Evolutionary conservation across 164 flowering plant genomes (phyloP).

Genomic region (Umbellularia californica): DNA sequence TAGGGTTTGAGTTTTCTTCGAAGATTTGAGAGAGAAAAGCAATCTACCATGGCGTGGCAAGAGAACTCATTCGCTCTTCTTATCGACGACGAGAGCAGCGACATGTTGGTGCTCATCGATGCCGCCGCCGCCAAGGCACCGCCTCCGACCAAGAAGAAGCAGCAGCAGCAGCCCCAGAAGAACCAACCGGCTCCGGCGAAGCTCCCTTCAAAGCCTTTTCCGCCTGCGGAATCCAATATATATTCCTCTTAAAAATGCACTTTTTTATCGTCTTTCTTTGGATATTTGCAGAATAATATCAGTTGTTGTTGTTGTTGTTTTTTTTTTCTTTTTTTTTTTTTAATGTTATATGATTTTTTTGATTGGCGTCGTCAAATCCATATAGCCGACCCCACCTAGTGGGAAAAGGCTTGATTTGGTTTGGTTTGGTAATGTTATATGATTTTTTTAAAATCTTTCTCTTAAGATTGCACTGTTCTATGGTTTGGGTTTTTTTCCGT

Average conservation of each 20-base stretch:
- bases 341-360: too few relatives aligned
- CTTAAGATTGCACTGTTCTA: too few relatives aligned
- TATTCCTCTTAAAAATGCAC: neutral
- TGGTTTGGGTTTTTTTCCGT: too few relatives aligned
- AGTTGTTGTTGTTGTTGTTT: too few relatives aligned
- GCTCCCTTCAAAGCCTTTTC: constrained; percentile 13
- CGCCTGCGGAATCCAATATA: constrained; percentile 14
- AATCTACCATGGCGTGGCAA: constrained; percentile 15
- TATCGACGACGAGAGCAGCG: constrained; percentile 26
- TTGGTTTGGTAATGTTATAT: too few relatives aligned
- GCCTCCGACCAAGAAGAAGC: constrained; percentile 9
- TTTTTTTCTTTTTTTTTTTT: too few relatives aligned
- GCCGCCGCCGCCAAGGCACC: constrained; percentile 17
- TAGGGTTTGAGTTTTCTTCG: neutral
- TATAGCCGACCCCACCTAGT: too few relatives aligned
- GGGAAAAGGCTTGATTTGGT: too few relatives aligned
- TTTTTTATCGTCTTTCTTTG: neutral
- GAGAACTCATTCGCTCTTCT: constrained; percentile 29
- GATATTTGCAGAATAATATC: too few relatives aligned
- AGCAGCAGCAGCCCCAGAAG: neutral
- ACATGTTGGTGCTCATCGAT: constrained; percentile 14
- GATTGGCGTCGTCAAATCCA: too few relatives aligned
- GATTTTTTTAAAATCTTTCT: too few relatives aligned
- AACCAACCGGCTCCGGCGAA: constrained; percentile 11
- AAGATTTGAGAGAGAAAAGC: neutral